Evolutionary conservation across 441 rosid genomes (phyloP).

Genomic region (Metrosideros polymorpha): DNA sequence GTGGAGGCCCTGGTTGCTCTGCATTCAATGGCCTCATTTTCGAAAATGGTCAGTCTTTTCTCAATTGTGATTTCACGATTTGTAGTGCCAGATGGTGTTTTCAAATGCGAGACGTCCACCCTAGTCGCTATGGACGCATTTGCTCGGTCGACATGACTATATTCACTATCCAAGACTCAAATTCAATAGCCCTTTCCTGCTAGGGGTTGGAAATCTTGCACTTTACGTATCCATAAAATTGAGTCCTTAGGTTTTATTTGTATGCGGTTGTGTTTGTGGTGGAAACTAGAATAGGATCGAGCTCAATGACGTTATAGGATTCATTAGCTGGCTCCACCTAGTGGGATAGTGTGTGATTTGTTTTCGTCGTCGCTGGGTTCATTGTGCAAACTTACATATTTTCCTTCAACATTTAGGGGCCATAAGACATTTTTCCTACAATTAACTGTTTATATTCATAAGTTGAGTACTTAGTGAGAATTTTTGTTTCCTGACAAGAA

Average conservation of each 20-base stretch:
- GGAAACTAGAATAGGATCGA: neutral
- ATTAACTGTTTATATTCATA: neutral
- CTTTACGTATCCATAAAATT: neutral
- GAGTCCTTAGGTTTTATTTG: neutral
- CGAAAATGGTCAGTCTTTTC: constrained; percentile 7
- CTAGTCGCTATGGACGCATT: neutral
- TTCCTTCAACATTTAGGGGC: neutral
- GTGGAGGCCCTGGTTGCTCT: constrained; percentile 21
- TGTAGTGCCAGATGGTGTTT: neutral
- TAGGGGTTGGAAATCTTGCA: neutral
- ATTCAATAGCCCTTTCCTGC: neutral
- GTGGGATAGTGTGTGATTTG: neutral
- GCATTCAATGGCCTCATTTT: constrained; percentile 13
- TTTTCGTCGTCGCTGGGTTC: neutral
- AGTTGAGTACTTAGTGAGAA: neutral
- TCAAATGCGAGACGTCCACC: neutral
- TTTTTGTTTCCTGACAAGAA: neutral
- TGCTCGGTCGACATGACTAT: neutral
- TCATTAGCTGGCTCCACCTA: neutral
- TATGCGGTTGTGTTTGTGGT: neutral
- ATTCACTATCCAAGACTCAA: neutral
- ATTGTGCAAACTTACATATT: neutral
- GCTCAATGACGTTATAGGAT: neutral
- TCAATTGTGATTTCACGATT: neutral
- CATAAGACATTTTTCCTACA: neutral